Evolutionary conservation across 202 grass and related monocot species (phyloP).

Genomic region (Bolboschoenoplectus hybrid): DNA sequence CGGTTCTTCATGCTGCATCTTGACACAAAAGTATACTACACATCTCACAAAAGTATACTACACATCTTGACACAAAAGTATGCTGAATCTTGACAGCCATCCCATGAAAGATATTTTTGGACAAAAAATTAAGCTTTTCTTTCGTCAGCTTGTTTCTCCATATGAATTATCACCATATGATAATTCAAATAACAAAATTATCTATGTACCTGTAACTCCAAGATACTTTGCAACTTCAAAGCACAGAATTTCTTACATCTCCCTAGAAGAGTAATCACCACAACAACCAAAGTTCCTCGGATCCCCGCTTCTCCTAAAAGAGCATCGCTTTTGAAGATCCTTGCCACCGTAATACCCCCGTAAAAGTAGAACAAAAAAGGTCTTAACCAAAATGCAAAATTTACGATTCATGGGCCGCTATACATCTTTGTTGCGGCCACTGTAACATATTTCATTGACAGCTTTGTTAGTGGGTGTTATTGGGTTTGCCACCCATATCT

Average conservation of each 20-base stretch:
- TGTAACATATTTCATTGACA: conserved; percentile 2
- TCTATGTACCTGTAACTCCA: conserved; percentile 1
- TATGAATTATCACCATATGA: conserved; percentile 31
- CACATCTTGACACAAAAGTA: not conserved
- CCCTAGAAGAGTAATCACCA: not conserved
- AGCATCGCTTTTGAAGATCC: not conserved
- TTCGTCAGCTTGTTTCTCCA: conserved; percentile 14
- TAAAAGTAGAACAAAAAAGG: conserved; percentile 16
- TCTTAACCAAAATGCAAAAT: conserved; percentile 13
- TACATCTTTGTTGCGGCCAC: conserved; percentile 21
- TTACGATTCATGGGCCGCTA: conserved; percentile 16
- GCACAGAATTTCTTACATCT: conserved; percentile 17
- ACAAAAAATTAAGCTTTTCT: conserved; percentile 13
- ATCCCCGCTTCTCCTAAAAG: not conserved
- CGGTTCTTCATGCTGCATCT: conserved; percentile 17
- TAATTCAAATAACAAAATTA: conserved; percentile 32
- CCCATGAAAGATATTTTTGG: not conserved
- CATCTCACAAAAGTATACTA: conserved; percentile 8
- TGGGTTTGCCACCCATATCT: conserved; percentile 44
- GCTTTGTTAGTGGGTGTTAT: conserved; percentile 31
- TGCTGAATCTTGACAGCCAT: not conserved
- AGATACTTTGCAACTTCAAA: conserved; percentile 7
- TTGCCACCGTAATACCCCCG: conserved; percentile 15
- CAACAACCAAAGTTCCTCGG: not conserved
- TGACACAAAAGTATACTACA: not conserved